Evolutionary conservation across 2,329 filamentous ascomycete species (phyloP).

Genomic region (Trichoderma arundinaceum): DNA sequence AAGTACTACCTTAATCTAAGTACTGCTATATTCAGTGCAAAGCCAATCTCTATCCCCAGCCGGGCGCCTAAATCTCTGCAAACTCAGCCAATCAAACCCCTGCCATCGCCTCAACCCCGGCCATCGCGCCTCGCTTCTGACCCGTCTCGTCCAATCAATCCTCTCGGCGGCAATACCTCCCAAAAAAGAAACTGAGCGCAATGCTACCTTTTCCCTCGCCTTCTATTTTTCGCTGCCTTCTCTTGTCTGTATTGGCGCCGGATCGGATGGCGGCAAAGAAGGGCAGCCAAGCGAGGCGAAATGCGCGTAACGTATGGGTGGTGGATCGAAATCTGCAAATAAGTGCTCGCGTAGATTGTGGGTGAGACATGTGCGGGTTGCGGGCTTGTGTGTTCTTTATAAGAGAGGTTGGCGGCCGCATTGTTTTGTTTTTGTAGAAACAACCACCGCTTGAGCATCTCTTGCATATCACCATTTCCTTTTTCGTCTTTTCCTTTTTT

Average conservation of each 20-base stretch:
- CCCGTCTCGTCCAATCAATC: slow-evolving; percentile 25
- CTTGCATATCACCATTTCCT: slow-evolving; percentile 34
- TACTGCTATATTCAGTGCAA: background rate
- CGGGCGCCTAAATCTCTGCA: slow-evolving; percentile 18
- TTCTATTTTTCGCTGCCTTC: background rate
- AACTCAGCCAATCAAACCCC: slow-evolving; percentile 22
- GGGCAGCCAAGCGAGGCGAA: background rate
- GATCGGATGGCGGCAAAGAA: slow-evolving; percentile 20
- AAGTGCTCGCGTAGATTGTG: slow-evolving; percentile 10
- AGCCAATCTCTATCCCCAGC: background rate
- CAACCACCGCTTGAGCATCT: slow-evolving; percentile 23
- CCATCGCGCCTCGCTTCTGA: slow-evolving; percentile 9
- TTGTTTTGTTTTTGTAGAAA: slow-evolving; percentile 24
- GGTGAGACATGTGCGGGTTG: slow-evolving; percentile 20
- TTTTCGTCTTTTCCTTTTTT: slow-evolving; percentile 36
- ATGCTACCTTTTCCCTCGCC: background rate
- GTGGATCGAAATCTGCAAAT: background rate
- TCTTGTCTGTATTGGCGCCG: slow-evolving; percentile 5
- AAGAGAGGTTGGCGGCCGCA: slow-evolving; percentile 27
- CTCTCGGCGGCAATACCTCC: background rate
- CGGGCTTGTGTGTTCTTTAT: slow-evolving; percentile 8
- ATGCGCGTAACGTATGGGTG: background rate
- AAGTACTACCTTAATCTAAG: no score
- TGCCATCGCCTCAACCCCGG: slow-evolving; percentile 5
- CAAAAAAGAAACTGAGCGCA: no score